Evolutionary conservation across 2,329 filamentous ascomycete genomes (phyloP).

Genomic region (Colletotrichum tabaci): DNA sequence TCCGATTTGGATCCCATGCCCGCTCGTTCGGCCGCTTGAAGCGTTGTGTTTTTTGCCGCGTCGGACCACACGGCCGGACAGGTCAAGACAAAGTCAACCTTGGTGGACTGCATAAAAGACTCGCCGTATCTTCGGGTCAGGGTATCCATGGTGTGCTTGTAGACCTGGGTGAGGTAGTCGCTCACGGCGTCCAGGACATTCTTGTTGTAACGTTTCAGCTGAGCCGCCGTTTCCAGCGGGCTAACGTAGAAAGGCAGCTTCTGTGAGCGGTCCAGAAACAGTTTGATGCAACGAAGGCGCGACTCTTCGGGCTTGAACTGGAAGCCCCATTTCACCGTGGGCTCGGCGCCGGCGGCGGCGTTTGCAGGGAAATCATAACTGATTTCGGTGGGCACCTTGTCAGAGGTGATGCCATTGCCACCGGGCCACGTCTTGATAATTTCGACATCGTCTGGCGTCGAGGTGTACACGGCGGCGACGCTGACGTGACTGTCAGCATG

Average conservation of each 20-base stretch:
- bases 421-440: slow-evolving; percentile 90
- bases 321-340: slow-evolving; percentile 82
- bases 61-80: slow-evolving; percentile 90
- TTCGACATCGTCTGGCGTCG: slow-evolving; percentile 83
- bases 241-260: slow-evolving; percentile 87
- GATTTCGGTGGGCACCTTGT: slow-evolving; percentile 88
- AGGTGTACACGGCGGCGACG: slow-evolving; percentile 81
- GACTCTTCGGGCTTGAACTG: slow-evolving; percentile 85
- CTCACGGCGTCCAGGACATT: slow-evolving; percentile 85
- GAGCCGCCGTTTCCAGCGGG: slow-evolving; percentile 81
- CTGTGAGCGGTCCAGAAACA: slow-evolving; percentile 85
- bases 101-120: slow-evolving; percentile 82
- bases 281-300: slow-evolving; percentile 85
- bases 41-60: slow-evolving; percentile 85
- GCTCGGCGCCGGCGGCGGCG: slow-evolving; percentile 56
- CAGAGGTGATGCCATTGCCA: slow-evolving; percentile 87
- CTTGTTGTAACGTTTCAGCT: slow-evolving; percentile 81
- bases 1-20: slow-evolving; percentile 81
- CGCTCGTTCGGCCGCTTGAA: slow-evolving; percentile 82
- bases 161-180: slow-evolving; percentile 84
- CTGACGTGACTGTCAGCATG: slow-evolving; percentile 53
- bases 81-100: slow-evolving; percentile 84
- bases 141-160: slow-evolving; percentile 84
- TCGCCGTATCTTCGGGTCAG: slow-evolving; percentile 82
- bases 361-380: slow-evolving; percentile 67